Evolutionary conservation across 768 basidiomycete species (phyloP).

Genomic region (Suillus subluteus): DNA sequence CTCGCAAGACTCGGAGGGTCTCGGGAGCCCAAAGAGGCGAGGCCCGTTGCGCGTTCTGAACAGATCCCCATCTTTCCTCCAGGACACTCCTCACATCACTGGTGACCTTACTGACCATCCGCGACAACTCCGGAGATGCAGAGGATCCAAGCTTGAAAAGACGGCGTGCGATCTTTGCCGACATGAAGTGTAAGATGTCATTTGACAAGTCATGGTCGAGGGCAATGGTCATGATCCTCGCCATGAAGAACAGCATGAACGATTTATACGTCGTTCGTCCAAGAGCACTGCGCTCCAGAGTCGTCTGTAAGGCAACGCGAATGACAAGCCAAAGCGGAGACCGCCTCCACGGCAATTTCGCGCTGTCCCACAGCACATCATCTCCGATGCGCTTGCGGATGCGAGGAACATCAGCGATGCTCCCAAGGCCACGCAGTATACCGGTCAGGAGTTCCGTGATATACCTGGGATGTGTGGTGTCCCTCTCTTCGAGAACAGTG

Average conservation of each 20-base stretch:
- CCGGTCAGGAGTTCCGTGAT: constrained; percentile 52
- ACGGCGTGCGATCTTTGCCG: constrained; percentile 42
- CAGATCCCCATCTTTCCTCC: constrained; percentile 39
- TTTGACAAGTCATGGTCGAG: constrained; percentile 20
- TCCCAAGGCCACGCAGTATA: constrained; percentile 44
- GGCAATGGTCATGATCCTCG: constrained; percentile 18
- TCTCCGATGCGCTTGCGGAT: constrained; percentile 50
- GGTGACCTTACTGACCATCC: constrained; percentile 14
- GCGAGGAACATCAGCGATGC: constrained; percentile 30
- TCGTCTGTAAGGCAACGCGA: constrained; percentile 48
- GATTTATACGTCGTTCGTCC: constrained; percentile 31
- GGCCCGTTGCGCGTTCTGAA: constrained; percentile 31
- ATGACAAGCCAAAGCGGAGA: constrained; percentile 54
- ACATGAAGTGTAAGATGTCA: constrained; percentile 41
- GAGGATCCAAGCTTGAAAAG: constrained; percentile 38
- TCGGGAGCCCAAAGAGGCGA: constrained; percentile 36
- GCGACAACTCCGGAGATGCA: constrained; percentile 22
- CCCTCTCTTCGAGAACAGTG: constrained; percentile 24
- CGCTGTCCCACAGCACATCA: constrained; percentile 46
- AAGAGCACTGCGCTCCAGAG: constrained; percentile 24
- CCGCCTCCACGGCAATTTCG: constrained; percentile 50
- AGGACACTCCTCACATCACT: constrained; percentile 25
- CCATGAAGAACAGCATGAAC: constrained; percentile 38
- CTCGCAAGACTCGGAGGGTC: constrained; percentile 29
- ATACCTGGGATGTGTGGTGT: constrained; percentile 47